These are phyloP conservation scores for Rostrohypoxylon terebratum DNA, from an alignment of 495 filamentous ascomycete species.

Conservation along the genomic window DNA sequence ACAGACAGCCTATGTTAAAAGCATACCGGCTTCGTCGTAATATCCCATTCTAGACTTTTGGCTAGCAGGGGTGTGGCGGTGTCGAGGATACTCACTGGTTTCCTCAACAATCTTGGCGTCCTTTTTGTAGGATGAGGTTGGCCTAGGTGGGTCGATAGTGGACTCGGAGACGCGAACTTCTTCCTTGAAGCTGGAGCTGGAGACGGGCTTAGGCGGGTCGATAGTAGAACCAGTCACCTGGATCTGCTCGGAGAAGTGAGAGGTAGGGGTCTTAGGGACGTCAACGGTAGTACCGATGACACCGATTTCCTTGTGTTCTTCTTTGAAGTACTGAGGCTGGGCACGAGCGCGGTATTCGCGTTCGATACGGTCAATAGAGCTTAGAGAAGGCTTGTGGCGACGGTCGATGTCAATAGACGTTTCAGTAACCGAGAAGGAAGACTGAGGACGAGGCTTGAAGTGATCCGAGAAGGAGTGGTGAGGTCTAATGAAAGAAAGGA, in stretches of 20 bases:
- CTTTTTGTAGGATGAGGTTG: conserved; percentile 54
- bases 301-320: conserved; percentile 43
- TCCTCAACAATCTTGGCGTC: conserved; percentile 53
- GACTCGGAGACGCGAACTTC: conserved; percentile 48
- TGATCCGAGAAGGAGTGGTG: conserved; percentile 38
- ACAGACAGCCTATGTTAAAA: conserved; percentile 34
- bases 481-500: conserved; percentile 43
- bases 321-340: conserved; percentile 64
- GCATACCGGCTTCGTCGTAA: conserved; percentile 88
- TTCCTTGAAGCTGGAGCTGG: conserved; percentile 51
- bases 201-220: conserved; percentile 43
- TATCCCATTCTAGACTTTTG: conserved; percentile 89
- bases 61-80: conserved; percentile 47
- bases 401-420: conserved; percentile 71
- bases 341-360: conserved; percentile 84
- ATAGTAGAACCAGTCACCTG: conserved; percentile 51
- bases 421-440: conserved; percentile 68
- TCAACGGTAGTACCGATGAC: conserved; percentile 54
- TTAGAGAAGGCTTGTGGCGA: conserved; percentile 62
- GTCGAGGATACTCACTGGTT: conserved; percentile 58
- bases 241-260: conserved; percentile 50
- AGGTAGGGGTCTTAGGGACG: conserved; percentile 30
- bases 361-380: conserved; percentile 83
- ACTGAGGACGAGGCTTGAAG: conserved; percentile 57
- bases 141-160: conserved; percentile 51